A percentile compares a stretch with the other conserved stretches of the same genome.
phyloP scores from a whole-genome alignment of 441 rosid genomes.

The Hura crepitans region DNA sequence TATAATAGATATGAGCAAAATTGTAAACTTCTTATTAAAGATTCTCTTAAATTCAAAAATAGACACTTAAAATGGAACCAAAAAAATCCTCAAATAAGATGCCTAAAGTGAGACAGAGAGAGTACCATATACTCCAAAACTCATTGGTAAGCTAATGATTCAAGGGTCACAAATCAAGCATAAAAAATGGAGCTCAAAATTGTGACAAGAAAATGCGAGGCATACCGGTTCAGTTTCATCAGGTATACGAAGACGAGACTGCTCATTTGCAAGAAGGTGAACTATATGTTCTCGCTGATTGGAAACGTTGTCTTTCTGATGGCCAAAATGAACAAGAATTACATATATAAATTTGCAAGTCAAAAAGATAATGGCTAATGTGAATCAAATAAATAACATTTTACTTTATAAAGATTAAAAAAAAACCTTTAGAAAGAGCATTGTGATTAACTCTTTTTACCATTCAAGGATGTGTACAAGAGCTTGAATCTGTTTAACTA shows the following conservation, averaged over 20 bases:
- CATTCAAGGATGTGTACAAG: not conserved
- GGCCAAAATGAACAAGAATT: slow-evolving; percentile 22
- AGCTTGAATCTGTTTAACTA: not conserved
- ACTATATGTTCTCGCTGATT: slow-evolving; percentile 95
- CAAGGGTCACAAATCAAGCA: slow-evolving; percentile 2
- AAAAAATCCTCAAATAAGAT: too few relatives aligned
- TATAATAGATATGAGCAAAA: too few relatives aligned
- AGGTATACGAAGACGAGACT: slow-evolving; percentile 70
- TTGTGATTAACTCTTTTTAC: not conserved
- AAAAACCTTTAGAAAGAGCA: not conserved
- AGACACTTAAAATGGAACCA: too few relatives aligned
- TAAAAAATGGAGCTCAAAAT: slow-evolving; percentile 2
- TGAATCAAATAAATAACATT: not conserved
- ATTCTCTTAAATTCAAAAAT: too few relatives aligned
- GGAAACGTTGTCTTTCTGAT: slow-evolving; percentile 88
- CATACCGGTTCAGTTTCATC: slow-evolving; percentile 74
- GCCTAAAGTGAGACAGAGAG: too few relatives aligned
- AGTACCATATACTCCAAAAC: not conserved
- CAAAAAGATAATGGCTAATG: not conserved
- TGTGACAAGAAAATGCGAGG: slow-evolving; percentile 13
- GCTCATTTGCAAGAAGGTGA: slow-evolving; percentile 93
- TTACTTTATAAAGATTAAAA: too few relatives aligned
- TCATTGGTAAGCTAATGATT: not conserved
- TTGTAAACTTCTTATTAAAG: too few relatives aligned
- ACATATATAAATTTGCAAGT: slow-evolving; percentile 10